Base-by-base conservation (phyloP, 257 asterid species). In the Parsonsia alboflavescens region DNA sequence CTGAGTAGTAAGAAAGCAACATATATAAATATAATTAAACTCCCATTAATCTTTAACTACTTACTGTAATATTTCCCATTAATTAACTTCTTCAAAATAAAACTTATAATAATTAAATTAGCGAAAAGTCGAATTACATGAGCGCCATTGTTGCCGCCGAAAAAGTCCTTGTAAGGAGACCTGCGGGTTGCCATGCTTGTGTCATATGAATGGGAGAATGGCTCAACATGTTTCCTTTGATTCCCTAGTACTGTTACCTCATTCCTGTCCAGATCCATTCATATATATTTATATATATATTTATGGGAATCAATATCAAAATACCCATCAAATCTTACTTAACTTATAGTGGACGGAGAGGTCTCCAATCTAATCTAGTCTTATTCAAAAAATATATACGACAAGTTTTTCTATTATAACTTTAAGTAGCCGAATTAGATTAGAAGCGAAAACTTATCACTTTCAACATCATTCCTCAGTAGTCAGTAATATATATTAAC, bases 191-290 rank as follows among this genome's bases (percentile, higher is more conserved):
- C 80, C 72, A 70, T 65, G 17, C 48, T 67, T 4, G 77, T 15
- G 49, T 26, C 74, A 21, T 71, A 59, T 17, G 68, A 64, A 54
- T 7, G 2, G 70, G 68, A 44, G 1, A 73, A 22, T 49, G 72
- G 78, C 19, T 24, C 68, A 53, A 36, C 75, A 59, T 65, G 41
- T 77, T 64, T 70, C 79, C 44, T 68, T 53, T 6, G 52, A 30
- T 74, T 75, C 78, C 79, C 75, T 26, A 59, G 2, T 42, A 78
- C 30, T 61, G 61, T 63, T 15, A 63, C 73, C 24, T 75, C 79
- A 63, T 78, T 86, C 88, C 92, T 87, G 30, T 53, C 76, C 17
- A 72, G 8, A 24, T 45, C 26, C 50, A 42, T 24, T 65, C 71
- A 2, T 62, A 52, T 42, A n/a, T n/a, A n/a, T n/a, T n/a, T n/a